phyloP scores from a whole-genome alignment of 2,329 filamentous ascomycete genomes.

The Exophiala spinifera region DNA sequence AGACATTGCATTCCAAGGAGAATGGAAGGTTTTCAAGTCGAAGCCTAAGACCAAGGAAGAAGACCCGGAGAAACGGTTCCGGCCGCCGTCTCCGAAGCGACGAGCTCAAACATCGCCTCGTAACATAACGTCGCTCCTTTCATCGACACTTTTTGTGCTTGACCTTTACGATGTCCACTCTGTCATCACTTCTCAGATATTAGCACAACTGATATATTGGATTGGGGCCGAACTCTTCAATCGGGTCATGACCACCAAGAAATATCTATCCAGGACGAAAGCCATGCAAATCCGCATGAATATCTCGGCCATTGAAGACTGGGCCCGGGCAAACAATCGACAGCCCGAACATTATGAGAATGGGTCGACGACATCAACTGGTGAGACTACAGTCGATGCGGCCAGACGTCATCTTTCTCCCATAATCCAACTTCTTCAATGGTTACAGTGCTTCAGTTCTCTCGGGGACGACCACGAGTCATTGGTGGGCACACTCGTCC shows the following conservation, averaged over 20 bases:
- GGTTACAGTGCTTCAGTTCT: constrained; percentile 96
- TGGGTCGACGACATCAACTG: constrained; percentile 78
- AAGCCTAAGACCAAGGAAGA: constrained; percentile 86
- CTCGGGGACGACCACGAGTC: constrained; percentile 87
- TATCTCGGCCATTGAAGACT: constrained; percentile 89
- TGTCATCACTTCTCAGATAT: constrained; percentile 86
- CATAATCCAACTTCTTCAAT: constrained; percentile 89
- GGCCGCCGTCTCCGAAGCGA: constrained; percentile 89
- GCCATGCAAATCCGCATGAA: constrained; percentile 99
- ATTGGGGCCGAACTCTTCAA: constrained; percentile 95
- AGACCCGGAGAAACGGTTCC: constrained; percentile 82
- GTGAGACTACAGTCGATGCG: constrained; percentile 82
- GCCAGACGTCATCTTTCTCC: constrained; percentile 82
- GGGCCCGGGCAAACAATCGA: constrained; percentile 89
- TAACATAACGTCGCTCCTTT: constrained; percentile 92
- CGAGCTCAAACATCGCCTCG: constrained; percentile 87
- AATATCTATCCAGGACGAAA: constrained; percentile 92
- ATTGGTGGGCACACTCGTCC: constrained; percentile 81
- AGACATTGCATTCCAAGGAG: constrained; percentile 93
- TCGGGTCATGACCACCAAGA: constrained; percentile 91
- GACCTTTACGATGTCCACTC: constrained; percentile 99
- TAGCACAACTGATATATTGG: constrained; percentile 94
- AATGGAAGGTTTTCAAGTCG: constrained; percentile 95
- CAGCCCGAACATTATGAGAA: constrained; percentile 94
- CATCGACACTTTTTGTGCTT: constrained; percentile 92